Percentiles rank a stretch among this genome's conserved stretches.
phyloP scores from a whole-genome alignment of 352 stramenopile genomes.

The Globisporangium spiculum region DNA sequence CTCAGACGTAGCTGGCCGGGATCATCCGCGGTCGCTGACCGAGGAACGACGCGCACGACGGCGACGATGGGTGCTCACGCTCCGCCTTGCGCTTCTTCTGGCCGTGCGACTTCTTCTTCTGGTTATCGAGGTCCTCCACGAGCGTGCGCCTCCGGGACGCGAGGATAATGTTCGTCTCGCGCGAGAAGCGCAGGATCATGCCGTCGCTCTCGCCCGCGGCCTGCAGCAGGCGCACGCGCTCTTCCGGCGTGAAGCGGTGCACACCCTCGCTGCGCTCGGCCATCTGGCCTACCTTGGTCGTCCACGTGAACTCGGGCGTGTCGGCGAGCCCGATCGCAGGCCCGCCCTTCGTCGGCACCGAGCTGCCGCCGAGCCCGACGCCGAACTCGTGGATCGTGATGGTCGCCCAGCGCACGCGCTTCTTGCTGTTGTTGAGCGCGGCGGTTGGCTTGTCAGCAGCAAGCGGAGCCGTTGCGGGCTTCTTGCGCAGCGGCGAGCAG shows the following conservation, averaged over 20 bases:
- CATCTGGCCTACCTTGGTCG: constrained; percentile 63
- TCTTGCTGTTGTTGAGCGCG: constrained; percentile 33
- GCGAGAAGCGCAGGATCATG: constrained; percentile 65
- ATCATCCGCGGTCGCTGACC: constrained; percentile 37
- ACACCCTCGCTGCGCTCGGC: constrained; percentile 55
- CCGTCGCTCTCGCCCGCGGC: constrained; percentile 49
- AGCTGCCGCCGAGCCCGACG: constrained; percentile 44
- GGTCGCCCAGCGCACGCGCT: constrained; percentile 38
- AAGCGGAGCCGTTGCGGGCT: neutral
- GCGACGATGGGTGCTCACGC: constrained; percentile 24
- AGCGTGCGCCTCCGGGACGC: constrained; percentile 47
- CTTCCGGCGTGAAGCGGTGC: constrained; percentile 48
- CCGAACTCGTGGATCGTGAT: constrained; percentile 49
- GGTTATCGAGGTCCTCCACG: constrained; percentile 32
- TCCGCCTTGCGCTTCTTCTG: constrained; percentile 36
- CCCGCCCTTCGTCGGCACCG: constrained; percentile 44
- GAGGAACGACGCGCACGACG: constrained; percentile 24
- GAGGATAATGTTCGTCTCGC: constrained; percentile 66
- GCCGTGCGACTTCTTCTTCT: constrained; percentile 24
- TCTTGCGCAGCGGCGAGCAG: constrained; percentile 10
- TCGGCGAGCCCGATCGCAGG: constrained; percentile 52
- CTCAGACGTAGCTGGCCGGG: constrained; percentile 46
- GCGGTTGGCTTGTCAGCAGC: neutral
- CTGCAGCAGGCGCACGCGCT: constrained; percentile 50
- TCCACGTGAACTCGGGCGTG: constrained; percentile 56